These are phyloP conservation scores for Cryphonectria nitschkei DNA, from an alignment of 2,329 filamentous ascomycete species.

Conservation along the genomic window DNA sequence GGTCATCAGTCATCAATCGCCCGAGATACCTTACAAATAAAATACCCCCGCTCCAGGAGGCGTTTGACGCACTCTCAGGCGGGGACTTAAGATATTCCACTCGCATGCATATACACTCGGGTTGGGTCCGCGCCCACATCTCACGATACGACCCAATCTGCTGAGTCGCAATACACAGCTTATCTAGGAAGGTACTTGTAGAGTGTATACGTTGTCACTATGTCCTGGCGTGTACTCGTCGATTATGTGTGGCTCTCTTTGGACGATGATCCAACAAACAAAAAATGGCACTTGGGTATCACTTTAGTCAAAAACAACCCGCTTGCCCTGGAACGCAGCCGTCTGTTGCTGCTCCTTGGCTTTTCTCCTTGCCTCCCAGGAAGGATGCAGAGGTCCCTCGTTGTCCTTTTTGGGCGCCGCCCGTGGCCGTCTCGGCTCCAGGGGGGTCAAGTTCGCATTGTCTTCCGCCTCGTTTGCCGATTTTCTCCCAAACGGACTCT, in stretches of 20 bases:
- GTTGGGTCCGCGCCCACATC: too few relatives aligned
- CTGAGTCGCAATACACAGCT: neutral
- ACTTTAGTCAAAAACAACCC: conserved; percentile 60
- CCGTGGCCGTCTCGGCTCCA: conserved; percentile 17
- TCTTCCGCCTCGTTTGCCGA: conserved; percentile 25
- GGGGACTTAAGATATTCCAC: neutral
- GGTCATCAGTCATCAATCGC: neutral
- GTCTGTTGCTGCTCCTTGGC: conserved; percentile 60
- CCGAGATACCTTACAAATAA: neutral
- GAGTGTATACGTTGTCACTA: neutral
- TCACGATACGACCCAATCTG: neutral
- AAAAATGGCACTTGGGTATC: conserved; percentile 24
- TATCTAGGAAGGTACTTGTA: neutral
- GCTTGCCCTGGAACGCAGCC: conserved; percentile 58
- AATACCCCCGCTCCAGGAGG: neutral
- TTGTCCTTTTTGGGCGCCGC: conserved; percentile 27
- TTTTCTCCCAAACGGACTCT: conserved; percentile 37
- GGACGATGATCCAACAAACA: neutral
- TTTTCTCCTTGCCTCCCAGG: conserved; percentile 67
- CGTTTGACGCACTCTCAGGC: neutral
- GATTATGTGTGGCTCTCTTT: neutral
- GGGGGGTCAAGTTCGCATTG: conserved; percentile 7
- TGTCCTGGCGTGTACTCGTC: neutral
- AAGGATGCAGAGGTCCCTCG: conserved; percentile 60
- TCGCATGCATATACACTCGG: neutral